Conservation (phyloP, 139 green algal species). For the Auxenochlorella pyrenoidosa region DNA sequence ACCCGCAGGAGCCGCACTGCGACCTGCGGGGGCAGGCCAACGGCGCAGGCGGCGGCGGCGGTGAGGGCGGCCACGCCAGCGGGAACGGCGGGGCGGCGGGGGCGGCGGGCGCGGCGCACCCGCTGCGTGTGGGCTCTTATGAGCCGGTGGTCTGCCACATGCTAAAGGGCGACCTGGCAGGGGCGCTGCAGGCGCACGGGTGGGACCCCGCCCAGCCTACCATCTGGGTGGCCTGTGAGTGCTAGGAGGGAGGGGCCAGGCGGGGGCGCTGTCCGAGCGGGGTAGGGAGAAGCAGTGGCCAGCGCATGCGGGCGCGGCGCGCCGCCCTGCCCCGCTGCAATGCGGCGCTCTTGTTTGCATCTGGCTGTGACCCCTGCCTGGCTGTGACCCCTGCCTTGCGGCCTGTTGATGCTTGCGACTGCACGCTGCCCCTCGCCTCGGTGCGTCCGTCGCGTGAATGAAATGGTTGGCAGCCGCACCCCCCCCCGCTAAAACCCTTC, state of each 20-base stretch:
- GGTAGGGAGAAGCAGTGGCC: no score
- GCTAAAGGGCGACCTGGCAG: background rate
- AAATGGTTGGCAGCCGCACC: no score
- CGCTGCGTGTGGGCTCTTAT: background rate
- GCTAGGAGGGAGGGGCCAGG: no score
- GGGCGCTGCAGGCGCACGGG: background rate
- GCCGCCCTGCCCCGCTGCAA: background rate
- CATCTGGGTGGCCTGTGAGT: constrained; percentile 14
- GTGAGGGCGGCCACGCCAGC: background rate
- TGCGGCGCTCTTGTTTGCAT: background rate
- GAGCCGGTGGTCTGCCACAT: constrained; percentile 2
- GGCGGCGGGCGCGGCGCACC: background rate
- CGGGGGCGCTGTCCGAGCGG: no score
- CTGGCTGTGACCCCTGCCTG: no score
- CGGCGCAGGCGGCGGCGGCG: background rate
- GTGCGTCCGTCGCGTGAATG: no score
- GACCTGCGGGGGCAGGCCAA: background rate
- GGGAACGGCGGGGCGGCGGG: background rate
- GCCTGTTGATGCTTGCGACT: no score
- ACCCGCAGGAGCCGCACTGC: background rate
- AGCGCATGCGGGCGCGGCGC: no score
- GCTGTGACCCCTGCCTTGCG: no score
- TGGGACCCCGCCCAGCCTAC: constrained; percentile 2
- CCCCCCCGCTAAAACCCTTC: no score
- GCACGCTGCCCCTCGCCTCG: no score